phyloP scores from a whole-genome alignment of 2,329 filamentous ascomycete genomes.

The Hypomyces perniciosus region DNA sequence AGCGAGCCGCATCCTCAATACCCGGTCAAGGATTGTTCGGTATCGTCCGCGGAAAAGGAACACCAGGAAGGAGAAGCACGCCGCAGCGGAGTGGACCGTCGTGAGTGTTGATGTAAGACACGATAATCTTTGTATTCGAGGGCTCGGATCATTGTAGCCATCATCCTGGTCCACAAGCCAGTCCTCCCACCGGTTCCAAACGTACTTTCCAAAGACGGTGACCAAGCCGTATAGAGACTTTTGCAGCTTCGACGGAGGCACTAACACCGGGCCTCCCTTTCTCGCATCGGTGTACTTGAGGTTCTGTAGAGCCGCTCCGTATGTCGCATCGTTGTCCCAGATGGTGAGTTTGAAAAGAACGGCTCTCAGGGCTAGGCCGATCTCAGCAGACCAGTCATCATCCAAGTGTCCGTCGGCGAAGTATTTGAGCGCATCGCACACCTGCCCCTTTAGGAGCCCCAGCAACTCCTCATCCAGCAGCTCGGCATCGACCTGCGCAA shows the following conservation, averaged over 20 bases:
- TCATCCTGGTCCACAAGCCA: slow-evolving; percentile 74
- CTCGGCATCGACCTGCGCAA: slow-evolving; percentile 94
- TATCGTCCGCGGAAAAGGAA: slow-evolving; percentile 91
- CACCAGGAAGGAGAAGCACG: slow-evolving; percentile 78
- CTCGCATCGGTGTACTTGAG: slow-evolving; percentile 84
- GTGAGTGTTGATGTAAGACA: slow-evolving; percentile 62
- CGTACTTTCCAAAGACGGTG: slow-evolving; percentile 82
- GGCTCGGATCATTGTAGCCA: slow-evolving; percentile 59
- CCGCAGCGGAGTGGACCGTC: slow-evolving; percentile 72
- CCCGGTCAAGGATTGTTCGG: slow-evolving; percentile 79
- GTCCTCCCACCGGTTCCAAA: slow-evolving; percentile 87
- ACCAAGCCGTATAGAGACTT: slow-evolving; percentile 78
- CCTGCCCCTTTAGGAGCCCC: slow-evolving; percentile 76
- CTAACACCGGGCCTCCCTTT: slow-evolving; percentile 52
- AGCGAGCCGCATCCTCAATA: slow-evolving; percentile 77
- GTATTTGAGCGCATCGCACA: slow-evolving; percentile 82
- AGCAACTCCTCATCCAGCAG: slow-evolving; percentile 90
- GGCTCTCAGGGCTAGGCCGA: slow-evolving; percentile 68
- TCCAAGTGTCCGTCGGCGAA: slow-evolving; percentile 67
- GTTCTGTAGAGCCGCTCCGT: slow-evolving; percentile 89
- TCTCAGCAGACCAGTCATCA: slow-evolving; percentile 84
- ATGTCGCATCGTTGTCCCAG: slow-evolving; percentile 94
- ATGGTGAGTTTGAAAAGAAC: slow-evolving; percentile 90
- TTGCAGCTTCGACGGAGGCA: slow-evolving; percentile 71
- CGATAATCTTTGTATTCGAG: slow-evolving; percentile 51